Evolutionary conservation across 2,329 filamentous ascomycete genomes (phyloP).

Genomic region (Beauveria australis): DNA sequence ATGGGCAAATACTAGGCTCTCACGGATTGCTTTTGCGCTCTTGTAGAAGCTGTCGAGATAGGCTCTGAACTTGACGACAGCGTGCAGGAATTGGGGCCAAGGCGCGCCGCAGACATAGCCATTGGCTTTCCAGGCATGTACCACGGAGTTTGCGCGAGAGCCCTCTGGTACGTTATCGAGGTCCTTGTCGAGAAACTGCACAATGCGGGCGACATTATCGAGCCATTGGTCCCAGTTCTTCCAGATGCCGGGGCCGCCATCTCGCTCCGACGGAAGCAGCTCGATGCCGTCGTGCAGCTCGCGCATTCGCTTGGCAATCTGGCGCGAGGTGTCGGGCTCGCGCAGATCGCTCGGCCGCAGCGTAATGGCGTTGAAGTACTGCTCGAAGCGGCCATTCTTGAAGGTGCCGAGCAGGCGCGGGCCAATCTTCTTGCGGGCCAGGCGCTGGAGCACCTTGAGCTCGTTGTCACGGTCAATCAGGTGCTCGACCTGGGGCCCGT

Average conservation of each 20-base stretch:
- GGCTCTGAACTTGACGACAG: conserved; percentile 68
- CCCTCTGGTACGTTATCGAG: conserved; percentile 34
- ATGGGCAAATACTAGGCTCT: conserved; percentile 85
- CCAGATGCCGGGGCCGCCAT: conserved; percentile 75
- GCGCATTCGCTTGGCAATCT: conserved; percentile 96
- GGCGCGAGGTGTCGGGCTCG: conserved; percentile 72
- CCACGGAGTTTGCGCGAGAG: conserved; percentile 18
- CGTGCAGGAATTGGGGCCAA: conserved; percentile 69
- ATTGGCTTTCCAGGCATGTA: conserved; percentile 53
- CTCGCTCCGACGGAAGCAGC: conserved; percentile 67
- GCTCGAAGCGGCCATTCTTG: conserved; percentile 88
- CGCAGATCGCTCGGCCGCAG: conserved; percentile 71
- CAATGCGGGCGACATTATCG: conserved; percentile 52
- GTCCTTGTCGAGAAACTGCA: conserved; percentile 50
- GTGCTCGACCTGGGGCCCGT: conserved; percentile 90
- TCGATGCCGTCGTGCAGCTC: conserved; percentile 94
- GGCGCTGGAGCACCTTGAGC: conserved; percentile 72
- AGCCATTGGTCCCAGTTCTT: conserved; percentile 95
- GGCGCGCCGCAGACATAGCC: conserved; percentile 77
- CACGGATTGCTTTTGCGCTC: conserved; percentile 55
- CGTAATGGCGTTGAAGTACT: conserved; percentile 80
- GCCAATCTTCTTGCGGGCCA: conserved; percentile 88
- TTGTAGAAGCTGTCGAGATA: conserved; percentile 69
- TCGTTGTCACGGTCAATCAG: conserved; percentile 91
- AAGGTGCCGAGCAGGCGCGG: conserved; percentile 88